A percentile compares a stretch with the other conserved stretches of the same genome.
These are phyloP conservation scores for Phytophthora sp. DNA, from an alignment of 352 stramenopile genomes.

Conservation along the genomic window DNA sequence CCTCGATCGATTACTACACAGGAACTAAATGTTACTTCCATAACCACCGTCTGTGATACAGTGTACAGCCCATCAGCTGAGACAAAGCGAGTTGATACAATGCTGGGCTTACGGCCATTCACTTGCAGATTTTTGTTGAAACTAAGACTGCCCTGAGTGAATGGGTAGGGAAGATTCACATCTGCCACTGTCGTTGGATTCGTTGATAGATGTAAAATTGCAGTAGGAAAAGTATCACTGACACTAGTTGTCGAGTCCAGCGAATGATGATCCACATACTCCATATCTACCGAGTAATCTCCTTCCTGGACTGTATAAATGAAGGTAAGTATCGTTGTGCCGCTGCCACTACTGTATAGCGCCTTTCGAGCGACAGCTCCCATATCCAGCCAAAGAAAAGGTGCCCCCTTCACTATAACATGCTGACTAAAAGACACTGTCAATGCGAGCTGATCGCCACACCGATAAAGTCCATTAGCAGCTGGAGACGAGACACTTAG, in stretches of 20 bases:
- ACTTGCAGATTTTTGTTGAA: conserved; percentile 74
- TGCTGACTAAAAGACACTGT: conserved; percentile 73
- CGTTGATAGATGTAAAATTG: conserved; percentile 68
- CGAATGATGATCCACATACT: conserved; percentile 87
- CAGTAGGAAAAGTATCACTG: conserved; percentile 32
- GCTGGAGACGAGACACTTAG: conserved; percentile 58
- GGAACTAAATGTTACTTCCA: conserved; percentile 72
- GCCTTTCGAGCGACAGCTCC: conserved; percentile 54
- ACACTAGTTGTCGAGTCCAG: conserved; percentile 60
- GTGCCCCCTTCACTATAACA: conserved; percentile 63
- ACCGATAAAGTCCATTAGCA: conserved; percentile 59
- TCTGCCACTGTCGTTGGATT: conserved; percentile 73
- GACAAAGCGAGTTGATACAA: conserved; percentile 57
- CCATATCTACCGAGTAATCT: conserved; percentile 77
- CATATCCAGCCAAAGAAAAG: conserved; percentile 77
- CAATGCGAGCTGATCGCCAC: conserved; percentile 67
- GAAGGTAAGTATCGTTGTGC: conserved; percentile 61
- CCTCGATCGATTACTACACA: conserved; percentile 61
- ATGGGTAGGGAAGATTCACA: conserved; percentile 71
- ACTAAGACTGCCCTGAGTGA: conserved; percentile 66
- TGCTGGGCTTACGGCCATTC: conserved; percentile 69
- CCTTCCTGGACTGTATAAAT: conserved; percentile 69
- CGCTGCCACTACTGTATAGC: conserved; percentile 60
- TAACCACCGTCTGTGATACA: conserved; percentile 58
- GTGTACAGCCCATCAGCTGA: conserved; percentile 69